Base-by-base conservation (phyloP, 371 early-diverging fungal species). In the Mortierella sp. region DNA sequence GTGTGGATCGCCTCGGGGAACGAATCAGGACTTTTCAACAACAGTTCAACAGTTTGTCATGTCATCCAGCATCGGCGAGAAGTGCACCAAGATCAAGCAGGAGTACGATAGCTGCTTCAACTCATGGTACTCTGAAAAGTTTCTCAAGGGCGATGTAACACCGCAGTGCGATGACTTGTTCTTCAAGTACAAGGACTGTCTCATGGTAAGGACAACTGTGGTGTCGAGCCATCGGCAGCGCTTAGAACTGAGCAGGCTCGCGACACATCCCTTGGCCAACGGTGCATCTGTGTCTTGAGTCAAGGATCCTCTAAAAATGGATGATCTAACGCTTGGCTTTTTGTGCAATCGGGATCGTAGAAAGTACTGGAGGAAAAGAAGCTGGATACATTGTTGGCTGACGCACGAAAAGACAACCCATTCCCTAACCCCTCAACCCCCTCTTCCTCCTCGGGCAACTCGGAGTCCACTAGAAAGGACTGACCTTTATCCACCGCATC, bases 121-220 rank as follows among this genome's bases (percentile, higher is more conserved):
- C 78, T 89, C 90, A 57, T 97, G 97, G 97, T 97, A 97, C 76
- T 90, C 94, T 49, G 95, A 96, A 78, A 93, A 94, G 82, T 96
- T 95, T 71, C 80, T 97, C 34, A 92, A 94, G 65, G 97, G 97
- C 27, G 90, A 91, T 46, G 87, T 84, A 16, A 81, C 87, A 1
- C 88, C 89, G 19, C 91, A 92, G 78, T 97, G 97, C 80, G 90
- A 93, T 57, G 92, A 91, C 52, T 72, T 95, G 19, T 96, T 97
- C 71, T 85, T 90, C 69, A 82, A 87, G 64, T 97, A 97, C 72
- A 83, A 90, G 73, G 90, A 86, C 4, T 96, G 97, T 72, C 89
- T 97, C 14, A 82, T 90, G 90, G 93, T 94, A 82, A 73, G 56
- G 24, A 16, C 54, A 12, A 16, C 16, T 12, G 42, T 12, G 6